phyloP scores from a whole-genome alignment of 148 eudicot genomes.

The Nepenthes gracilis region DNA sequence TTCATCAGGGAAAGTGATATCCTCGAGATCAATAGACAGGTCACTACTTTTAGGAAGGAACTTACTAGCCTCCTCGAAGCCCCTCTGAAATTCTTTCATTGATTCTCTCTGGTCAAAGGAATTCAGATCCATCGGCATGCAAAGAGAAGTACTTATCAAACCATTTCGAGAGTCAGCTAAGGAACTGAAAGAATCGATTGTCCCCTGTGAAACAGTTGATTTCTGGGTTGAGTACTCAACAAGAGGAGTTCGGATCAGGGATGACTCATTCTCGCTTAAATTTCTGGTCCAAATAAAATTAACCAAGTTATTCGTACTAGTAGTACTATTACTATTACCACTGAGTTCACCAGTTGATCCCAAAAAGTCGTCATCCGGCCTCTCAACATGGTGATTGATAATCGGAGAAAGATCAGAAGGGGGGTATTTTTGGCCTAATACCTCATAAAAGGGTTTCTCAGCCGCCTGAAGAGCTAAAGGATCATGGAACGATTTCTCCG shows the following conservation, averaged over 20 bases:
- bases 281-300: slow-evolving; percentile 26
- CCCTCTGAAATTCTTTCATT: slow-evolving; percentile 27
- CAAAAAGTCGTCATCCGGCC: slow-evolving; percentile 30
- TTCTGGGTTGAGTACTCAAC: slow-evolving; percentile 16
- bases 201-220: slow-evolving; percentile 11
- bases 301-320: slow-evolving; percentile 8
- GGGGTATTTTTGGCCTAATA: slow-evolving; percentile 23
- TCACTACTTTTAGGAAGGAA: slow-evolving; percentile 20
- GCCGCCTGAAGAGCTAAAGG: slow-evolving; percentile 39
- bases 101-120: slow-evolving; percentile 20
- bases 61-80: slow-evolving; percentile 33
- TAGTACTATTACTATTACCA: slow-evolving; percentile 25
- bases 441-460: slow-evolving; percentile 45
- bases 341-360: slow-evolving; percentile 16
- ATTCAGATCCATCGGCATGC: slow-evolving; percentile 12
- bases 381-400: slow-evolving; percentile 20
- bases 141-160: background rate
- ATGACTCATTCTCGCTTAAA: slow-evolving; percentile 20
- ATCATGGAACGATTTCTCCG: slow-evolving; percentile 33
- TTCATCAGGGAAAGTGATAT: slow-evolving; percentile 14
- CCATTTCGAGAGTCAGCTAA: no score
- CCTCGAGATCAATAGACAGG: background rate
- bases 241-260: slow-evolving; percentile 14
- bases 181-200: slow-evolving; percentile 12
- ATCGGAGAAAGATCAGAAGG: slow-evolving; percentile 20